Conservation (phyloP, 306 rosid species). For the Neltuma alba region DNA sequence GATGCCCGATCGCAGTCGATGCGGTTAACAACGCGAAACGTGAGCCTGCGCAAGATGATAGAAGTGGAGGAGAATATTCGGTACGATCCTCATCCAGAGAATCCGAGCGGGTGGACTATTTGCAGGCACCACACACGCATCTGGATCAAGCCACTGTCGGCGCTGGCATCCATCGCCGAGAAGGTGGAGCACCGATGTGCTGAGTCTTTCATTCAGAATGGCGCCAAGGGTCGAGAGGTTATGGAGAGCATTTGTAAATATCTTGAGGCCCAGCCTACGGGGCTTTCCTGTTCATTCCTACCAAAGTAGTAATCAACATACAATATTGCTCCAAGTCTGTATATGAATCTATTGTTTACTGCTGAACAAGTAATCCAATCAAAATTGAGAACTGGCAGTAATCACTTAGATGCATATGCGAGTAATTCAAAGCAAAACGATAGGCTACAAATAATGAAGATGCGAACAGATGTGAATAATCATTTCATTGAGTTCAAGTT, state of each 20-base stretch:
- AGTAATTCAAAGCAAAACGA: too few species aligned
- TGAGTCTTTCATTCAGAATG: slow-evolving; percentile 80
- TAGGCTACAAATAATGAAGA: too few species aligned
- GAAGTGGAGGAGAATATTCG: slow-evolving; percentile 63
- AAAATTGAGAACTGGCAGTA: too few species aligned
- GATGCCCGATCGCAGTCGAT: slow-evolving; percentile 58
- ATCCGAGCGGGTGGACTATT: slow-evolving; percentile 68
- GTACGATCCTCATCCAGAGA: slow-evolving; percentile 76
- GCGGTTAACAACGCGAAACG: slow-evolving; percentile 58
- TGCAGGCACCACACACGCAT: slow-evolving; percentile 84
- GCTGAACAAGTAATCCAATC: background rate
- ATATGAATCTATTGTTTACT: background rate
- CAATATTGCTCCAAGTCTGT: too few species aligned
- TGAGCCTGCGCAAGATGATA: slow-evolving; percentile 62
- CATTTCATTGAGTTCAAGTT: background rate
- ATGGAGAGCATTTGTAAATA: slow-evolving; percentile 95
- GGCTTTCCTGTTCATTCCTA: slow-evolving; percentile 41
- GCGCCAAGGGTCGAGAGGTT: slow-evolving; percentile 87
- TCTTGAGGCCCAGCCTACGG: slow-evolving; percentile 80
- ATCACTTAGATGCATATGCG: too few species aligned
- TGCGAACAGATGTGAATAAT: too few species aligned
- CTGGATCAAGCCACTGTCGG: slow-evolving; percentile 80
- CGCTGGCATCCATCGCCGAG: slow-evolving; percentile 83
- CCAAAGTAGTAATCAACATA: background rate
- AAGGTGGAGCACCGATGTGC: slow-evolving; percentile 88